Evolutionary conservation across 1,284 basidiomycete genomes (phyloP).

Genomic region (Psilocybe mexicana): DNA sequence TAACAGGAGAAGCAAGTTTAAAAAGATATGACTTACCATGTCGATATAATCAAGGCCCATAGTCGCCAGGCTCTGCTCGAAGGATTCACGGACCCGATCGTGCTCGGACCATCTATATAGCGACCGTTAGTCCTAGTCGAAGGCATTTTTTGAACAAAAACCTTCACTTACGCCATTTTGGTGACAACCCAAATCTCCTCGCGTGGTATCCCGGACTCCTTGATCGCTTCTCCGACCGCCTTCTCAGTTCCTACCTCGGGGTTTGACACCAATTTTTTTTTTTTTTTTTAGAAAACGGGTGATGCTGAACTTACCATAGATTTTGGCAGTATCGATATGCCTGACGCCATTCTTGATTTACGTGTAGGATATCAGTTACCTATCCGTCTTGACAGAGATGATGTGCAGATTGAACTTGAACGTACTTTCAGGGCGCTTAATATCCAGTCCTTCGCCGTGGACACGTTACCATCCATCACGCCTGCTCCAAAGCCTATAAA

Average conservation of each 20-base stretch:
- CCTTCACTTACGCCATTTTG: conserved; percentile 37
- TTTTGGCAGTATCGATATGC: conserved; percentile 37
- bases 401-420: not conserved
- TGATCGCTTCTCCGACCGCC: conserved; percentile 48
- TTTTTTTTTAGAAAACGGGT: too few relatives aligned
- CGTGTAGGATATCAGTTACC: too few relatives aligned
- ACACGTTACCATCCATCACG: conserved; percentile 24
- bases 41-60: conserved; percentile 79
- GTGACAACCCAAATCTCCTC: conserved; percentile 53
- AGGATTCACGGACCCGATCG: conserved; percentile 57
- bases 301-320: conserved; percentile 23
- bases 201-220: conserved; percentile 44
- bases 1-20: not conserved
- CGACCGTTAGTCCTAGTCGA: not conserved
- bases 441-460: conserved; percentile 29
- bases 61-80: conserved; percentile 68
- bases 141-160: too few relatives aligned
- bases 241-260: conserved; percentile 38
- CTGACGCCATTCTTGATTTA: conserved; percentile 29
- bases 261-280: too few relatives aligned
- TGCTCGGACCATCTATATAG: conserved; percentile 45
- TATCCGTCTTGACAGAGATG: too few relatives aligned
- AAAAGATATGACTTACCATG: conserved; percentile 46
- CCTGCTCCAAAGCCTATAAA: conserved; percentile 27
- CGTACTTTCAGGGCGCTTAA: conserved; percentile 18